Conservation (phyloP, 2,329 filamentous ascomycete genomes). For the Ciborinia camelliae region DNA sequence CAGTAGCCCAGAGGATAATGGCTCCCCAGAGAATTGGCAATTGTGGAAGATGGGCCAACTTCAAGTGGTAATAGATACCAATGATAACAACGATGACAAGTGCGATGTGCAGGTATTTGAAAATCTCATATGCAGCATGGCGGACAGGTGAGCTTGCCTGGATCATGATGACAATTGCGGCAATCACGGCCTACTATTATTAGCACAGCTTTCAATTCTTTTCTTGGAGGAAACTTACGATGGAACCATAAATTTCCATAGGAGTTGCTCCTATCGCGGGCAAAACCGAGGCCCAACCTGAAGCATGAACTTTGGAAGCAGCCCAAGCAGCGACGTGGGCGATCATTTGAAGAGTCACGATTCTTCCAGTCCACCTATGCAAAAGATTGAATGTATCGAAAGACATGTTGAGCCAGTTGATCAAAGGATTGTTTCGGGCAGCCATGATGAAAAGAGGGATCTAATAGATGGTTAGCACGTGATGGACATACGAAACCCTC, state of each 20-base stretch:
- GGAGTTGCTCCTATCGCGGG: conserved; percentile 40
- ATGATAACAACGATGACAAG: conserved; percentile 58
- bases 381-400: conserved; percentile 82
- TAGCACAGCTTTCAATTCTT: conserved; percentile 5
- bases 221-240: conserved; percentile 46
- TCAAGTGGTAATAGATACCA: conserved; percentile 64
- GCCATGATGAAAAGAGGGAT: conserved; percentile 70
- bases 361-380: conserved; percentile 76
- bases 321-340: conserved; percentile 63
- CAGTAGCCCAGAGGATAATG: conserved; percentile 63
- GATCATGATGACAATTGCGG: conserved; percentile 60
- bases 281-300: conserved; percentile 49
- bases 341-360: conserved; percentile 67
- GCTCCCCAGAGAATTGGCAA: conserved; percentile 58
- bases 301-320: conserved; percentile 40
- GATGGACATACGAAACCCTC: neutral
- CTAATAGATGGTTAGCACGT: conserved; percentile 29
- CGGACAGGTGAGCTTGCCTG: conserved; percentile 69
- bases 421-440: conserved; percentile 75
- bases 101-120: conserved; percentile 68
- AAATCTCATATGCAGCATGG: conserved; percentile 76
- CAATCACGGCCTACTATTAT: conserved; percentile 49
- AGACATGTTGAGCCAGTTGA: conserved; percentile 66
- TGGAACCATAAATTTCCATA: conserved; percentile 57
- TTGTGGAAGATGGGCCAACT: conserved; percentile 53